Percentiles rank a stretch among this genome's conserved stretches.
phyloP scores from a whole-genome alignment of 129 eudicot species.

The Arctium minus region DNA sequence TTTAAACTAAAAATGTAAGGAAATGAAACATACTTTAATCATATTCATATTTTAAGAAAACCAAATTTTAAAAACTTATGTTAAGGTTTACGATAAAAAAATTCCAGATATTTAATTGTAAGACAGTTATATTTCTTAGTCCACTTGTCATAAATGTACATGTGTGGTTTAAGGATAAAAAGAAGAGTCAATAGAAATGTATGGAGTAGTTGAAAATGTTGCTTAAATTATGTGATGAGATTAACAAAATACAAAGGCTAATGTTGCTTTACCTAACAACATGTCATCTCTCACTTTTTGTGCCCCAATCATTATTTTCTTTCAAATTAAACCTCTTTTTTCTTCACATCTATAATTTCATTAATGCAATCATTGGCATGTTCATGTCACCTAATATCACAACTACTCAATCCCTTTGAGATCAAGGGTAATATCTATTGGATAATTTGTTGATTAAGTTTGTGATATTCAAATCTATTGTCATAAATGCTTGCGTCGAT shows the following conservation, averaged over 20 bases:
- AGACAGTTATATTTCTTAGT: too few species aligned
- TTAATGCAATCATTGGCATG: conserved; percentile 13
- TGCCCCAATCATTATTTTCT: conserved; percentile 7
- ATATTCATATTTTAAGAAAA: too few species aligned
- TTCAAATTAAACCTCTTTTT: conserved; percentile 6
- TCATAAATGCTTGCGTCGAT: background rate
- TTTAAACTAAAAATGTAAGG: too few species aligned
- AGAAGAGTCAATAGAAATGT: background rate
- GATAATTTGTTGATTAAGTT: background rate
- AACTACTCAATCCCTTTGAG: conserved; percentile 8
- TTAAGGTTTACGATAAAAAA: too few species aligned
- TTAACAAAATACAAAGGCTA: conserved; percentile 24
- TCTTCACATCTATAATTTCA: conserved; percentile 12
- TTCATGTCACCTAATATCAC: conserved; percentile 23
- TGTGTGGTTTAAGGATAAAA: background rate
- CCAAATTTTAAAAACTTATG: too few species aligned
- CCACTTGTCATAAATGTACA: too few species aligned
- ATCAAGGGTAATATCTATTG: too few species aligned
- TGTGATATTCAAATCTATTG: background rate
- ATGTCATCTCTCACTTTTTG: conserved; percentile 28
- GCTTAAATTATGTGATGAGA: conserved; percentile 1
- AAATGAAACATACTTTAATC: too few species aligned
- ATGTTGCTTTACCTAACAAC: conserved; percentile 36
- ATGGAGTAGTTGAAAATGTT: conserved; percentile 12
- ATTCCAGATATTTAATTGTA: too few species aligned